phyloP scores from a whole-genome alignment of 2,329 filamentous ascomycete species.

The Sporothrix pallida region DNA sequence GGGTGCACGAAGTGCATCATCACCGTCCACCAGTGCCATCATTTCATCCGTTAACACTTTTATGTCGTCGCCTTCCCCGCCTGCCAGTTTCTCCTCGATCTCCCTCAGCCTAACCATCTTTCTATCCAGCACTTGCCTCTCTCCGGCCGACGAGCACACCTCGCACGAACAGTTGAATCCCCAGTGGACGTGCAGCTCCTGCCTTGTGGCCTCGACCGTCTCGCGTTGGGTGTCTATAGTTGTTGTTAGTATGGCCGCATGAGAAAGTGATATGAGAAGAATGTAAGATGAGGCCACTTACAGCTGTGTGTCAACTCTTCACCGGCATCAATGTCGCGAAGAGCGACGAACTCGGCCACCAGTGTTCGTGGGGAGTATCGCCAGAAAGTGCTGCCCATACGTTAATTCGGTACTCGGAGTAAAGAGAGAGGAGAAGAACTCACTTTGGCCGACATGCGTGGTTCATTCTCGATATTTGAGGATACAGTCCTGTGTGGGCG shows the following conservation, averaged over 20 bases:
- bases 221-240: constrained; percentile 40
- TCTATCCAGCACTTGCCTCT: constrained; percentile 35
- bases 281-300: constrained; percentile 30
- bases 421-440: not conserved
- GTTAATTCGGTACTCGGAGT: not conserved
- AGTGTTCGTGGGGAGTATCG: constrained; percentile 36
- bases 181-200: constrained; percentile 38
- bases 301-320: constrained; percentile 41
- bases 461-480: constrained; percentile 38
- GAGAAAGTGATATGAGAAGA: not conserved
- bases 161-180: constrained; percentile 41
- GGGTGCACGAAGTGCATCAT: constrained; percentile 38
- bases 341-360: constrained; percentile 39
- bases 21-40: constrained; percentile 36
- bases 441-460: constrained; percentile 41
- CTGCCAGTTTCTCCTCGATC: constrained; percentile 35
- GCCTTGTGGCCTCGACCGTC: constrained; percentile 37
- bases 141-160: constrained; percentile 36
- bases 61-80: not conserved
- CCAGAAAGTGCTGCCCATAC: constrained; percentile 37
- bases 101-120: constrained; percentile 38
- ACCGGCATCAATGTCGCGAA: constrained; percentile 37
- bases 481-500: constrained; percentile 39
- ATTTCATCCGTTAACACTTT: constrained; percentile 33
- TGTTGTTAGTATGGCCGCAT: not conserved